Base-by-base conservation (phyloP, 2,329 filamentous ascomycete genomes). In the Aspergillus proliferans region DNA sequence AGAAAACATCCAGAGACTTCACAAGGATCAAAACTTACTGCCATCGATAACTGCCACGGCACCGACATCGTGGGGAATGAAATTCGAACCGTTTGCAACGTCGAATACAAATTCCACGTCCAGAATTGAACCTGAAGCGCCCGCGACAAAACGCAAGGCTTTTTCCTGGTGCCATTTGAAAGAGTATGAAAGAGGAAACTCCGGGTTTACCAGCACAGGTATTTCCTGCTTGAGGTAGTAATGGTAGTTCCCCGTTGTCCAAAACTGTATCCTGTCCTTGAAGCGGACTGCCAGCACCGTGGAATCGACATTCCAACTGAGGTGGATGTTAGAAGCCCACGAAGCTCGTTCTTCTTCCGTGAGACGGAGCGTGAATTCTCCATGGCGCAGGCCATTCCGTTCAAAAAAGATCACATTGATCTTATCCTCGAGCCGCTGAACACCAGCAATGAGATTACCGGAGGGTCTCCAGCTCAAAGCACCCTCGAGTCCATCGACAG, bases 211-310 rank as follows among this genome's bases (percentile, higher is more conserved):
- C 6, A 66, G 58, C 6, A 78, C 71, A 6, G 73, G 70, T 6
- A 96, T 76, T 64, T 96, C 90, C 66, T 95, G 90, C 72, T 98
- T 98, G 14, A 98, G 76, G 67, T 97, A 97, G 81, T 93, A 98
- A 65, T 97, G 88, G 59, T 98, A 98, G 67, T 98, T 98, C 18
- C 89, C 87, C 79, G 86, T 95, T 0, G 90, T 95, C 93, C 93
- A 98, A 1, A 98, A 74, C 64, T 98, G 93, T n/a, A 93, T 73
- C 48, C 82, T 79, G 55, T 90, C 81, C 28, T 76, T 74, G 58
- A 91, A 82, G 1, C 81, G 76, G n/a, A 96, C 84, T 5, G 92
- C 90, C 42, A 98, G 77, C 0, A 95, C 88, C 1, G 85, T 92
- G 0, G 93, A 98, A 65, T 98, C 92, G 4, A 83, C 79, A 63